Conservation (phyloP, 345 rosid species). For the Limnanthes douglasii region DNA sequence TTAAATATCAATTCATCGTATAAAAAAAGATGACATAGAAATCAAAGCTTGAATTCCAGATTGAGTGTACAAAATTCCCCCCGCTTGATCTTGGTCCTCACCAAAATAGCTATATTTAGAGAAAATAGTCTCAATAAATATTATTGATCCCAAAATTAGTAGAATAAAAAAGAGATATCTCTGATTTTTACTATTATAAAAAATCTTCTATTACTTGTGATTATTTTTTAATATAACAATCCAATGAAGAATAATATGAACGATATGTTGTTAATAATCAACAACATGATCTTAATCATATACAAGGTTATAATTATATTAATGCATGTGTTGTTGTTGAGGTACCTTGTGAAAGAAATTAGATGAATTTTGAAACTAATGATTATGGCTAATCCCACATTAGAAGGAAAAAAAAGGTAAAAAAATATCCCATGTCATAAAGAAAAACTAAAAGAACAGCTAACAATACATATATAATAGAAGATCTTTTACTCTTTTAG, state of each 20-base stretch:
- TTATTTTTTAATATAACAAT: slow-evolving; percentile 15
- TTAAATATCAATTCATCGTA: too few species aligned
- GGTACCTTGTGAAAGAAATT: slow-evolving; percentile 21
- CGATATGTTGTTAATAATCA: slow-evolving; percentile 14
- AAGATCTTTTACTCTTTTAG: too few species aligned
- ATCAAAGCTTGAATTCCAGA: slow-evolving; percentile 50
- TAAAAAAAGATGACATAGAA: too few species aligned
- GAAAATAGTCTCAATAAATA: slow-evolving; percentile 14
- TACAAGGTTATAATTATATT: slow-evolving; percentile 13
- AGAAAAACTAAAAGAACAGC: too few species aligned
- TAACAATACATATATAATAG: too few species aligned
- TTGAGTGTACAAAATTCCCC: slow-evolving; percentile 42
- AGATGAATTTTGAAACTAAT: slow-evolving; percentile 19
- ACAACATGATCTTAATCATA: slow-evolving; percentile 15
- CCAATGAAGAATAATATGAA: slow-evolving; percentile 8
- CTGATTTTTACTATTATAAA: slow-evolving; percentile 15
- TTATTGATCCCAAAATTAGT: slow-evolving; percentile 21
- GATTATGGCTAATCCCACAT: too few species aligned
- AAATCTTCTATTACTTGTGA: slow-evolving; percentile 10
- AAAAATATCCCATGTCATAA: too few species aligned
- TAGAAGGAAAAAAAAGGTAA: too few species aligned
- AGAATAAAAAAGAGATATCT: slow-evolving; percentile 10
- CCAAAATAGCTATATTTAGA: slow-evolving; percentile 45
- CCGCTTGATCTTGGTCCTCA: slow-evolving; percentile 71
- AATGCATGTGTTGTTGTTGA: slow-evolving; percentile 27